Percentiles rank a stretch among this genome's conserved stretches.
Evolutionary conservation across 2,329 filamentous ascomycete genomes (phyloP).

Genomic region (Pseudocercospora macadamiae): DNA sequence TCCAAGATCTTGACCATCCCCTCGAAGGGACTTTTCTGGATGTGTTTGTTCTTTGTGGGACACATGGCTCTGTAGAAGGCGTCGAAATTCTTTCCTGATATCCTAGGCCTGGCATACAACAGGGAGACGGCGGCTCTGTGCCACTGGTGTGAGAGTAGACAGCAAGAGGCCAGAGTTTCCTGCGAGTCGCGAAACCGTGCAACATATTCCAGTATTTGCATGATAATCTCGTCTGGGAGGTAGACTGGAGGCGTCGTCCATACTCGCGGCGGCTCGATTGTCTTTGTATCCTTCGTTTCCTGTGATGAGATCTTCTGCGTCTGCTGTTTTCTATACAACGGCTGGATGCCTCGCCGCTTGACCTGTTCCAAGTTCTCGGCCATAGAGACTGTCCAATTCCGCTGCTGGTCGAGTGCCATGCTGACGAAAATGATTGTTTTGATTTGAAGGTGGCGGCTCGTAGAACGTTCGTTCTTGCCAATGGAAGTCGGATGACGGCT

Average conservation of each 20-base stretch:
- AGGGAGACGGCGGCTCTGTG: slow-evolving; percentile 55
- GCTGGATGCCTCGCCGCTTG: slow-evolving; percentile 19
- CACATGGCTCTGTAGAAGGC: slow-evolving; percentile 59
- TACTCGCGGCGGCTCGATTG: neutral
- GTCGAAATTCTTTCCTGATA: slow-evolving; percentile 57
- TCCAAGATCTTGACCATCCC: slow-evolving; percentile 57
- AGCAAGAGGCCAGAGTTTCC: slow-evolving; percentile 53
- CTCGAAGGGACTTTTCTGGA: slow-evolving; percentile 53
- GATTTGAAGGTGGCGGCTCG: neutral
- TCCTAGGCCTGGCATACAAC: slow-evolving; percentile 57
- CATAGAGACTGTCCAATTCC: slow-evolving; percentile 42
- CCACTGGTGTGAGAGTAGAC: slow-evolving; percentile 59
- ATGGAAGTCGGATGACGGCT: neutral
- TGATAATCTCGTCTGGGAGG: slow-evolving; percentile 59
- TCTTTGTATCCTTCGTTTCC: slow-evolving; percentile 6
- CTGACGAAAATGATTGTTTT: neutral
- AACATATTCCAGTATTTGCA: slow-evolving; percentile 53
- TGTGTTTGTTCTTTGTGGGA: slow-evolving; percentile 53
- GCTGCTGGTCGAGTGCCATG: slow-evolving; percentile 41
- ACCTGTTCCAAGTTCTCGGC: slow-evolving; percentile 39
- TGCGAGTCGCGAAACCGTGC: slow-evolving; percentile 46
- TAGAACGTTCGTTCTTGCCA: slow-evolving; percentile 8
- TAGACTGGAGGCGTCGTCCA: slow-evolving; percentile 39
- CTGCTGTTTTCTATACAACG: slow-evolving; percentile 7
- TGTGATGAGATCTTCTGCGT: slow-evolving; percentile 11